Evolutionary conservation across 345 rosid species (phyloP).

Genomic region (Toxicodendron radicans): DNA sequence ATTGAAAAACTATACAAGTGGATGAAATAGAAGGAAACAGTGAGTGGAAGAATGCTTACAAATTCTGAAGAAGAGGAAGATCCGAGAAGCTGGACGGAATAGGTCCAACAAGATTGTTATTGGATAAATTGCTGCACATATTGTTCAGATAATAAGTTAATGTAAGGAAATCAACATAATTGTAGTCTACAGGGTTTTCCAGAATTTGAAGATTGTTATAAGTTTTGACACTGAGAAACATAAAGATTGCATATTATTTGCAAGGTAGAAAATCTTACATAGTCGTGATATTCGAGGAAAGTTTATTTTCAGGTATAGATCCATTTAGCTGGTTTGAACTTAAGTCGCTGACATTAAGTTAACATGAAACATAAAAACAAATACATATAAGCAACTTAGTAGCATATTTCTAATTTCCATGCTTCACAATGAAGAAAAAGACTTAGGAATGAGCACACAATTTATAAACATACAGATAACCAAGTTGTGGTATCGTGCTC

Average conservation of each 20-base stretch:
- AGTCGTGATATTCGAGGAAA: conserved; percentile 75
- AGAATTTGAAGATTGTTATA: conserved; percentile 9
- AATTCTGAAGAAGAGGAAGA: conserved; percentile 64
- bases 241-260: conserved; percentile 6
- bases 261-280: conserved; percentile 54
- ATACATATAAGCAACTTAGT: background rate
- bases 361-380: background rate
- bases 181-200: background rate
- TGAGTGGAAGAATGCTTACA: conserved; percentile 48
- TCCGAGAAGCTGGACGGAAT: conserved; percentile 67
- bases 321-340: conserved; percentile 79
- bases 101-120: conserved; percentile 68
- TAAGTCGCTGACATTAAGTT: conserved; percentile 65
- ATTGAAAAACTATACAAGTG: background rate
- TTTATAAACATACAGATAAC: conserved; percentile 71
- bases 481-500: conserved; percentile 68
- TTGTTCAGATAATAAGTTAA: conserved; percentile 13
- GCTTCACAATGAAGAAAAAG: conserved; percentile 2
- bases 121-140: conserved; percentile 65
- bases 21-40: conserved; percentile 16
- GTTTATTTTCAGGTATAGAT: conserved; percentile 61
- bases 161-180: conserved; percentile 10
- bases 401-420: background rate
- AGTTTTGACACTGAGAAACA: conserved; percentile 9
- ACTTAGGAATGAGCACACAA: background rate